Conservation (phyloP, 2,329 filamentous ascomycete species). For the Fusarium xyrophilum region DNA sequence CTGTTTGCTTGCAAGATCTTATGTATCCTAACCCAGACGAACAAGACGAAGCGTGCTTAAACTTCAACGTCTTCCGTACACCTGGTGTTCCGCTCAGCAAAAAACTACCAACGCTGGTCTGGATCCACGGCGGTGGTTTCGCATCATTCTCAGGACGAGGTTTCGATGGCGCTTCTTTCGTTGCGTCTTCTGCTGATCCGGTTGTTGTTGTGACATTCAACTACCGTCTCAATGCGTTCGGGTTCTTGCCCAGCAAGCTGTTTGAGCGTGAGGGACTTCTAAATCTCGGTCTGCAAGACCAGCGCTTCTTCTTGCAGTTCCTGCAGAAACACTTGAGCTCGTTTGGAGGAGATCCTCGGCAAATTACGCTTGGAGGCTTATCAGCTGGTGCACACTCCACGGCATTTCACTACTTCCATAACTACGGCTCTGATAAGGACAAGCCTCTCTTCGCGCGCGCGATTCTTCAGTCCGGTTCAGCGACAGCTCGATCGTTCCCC, state of each 20-base stretch:
- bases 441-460: neutral
- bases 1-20: neutral
- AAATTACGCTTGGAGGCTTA: neutral
- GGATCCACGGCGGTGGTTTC: constrained; percentile 10
- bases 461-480: constrained; percentile 5
- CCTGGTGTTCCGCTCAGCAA: neutral
- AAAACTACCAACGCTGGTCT: neutral
- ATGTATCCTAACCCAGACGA: neutral
- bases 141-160: constrained; percentile 5
- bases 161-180: constrained; percentile 1
- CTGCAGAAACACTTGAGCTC: neutral
- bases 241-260: neutral
- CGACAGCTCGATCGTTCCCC: constrained; percentile 1
- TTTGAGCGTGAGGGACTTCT: neutral
- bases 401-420: constrained; percentile 7
- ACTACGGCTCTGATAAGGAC: neutral
- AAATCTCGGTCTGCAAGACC: neutral
- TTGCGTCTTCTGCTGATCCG: neutral
- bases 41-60: constrained; percentile 4
- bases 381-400: constrained; percentile 10
- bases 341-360: neutral
- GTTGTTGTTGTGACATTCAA: constrained; percentile 1
- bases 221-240: constrained; percentile 6
- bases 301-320: neutral
- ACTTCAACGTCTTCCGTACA: constrained; percentile 3